Evolutionary conservation across 2,329 filamentous ascomycete species (phyloP).

Genomic region (Aspergillus persii): DNA sequence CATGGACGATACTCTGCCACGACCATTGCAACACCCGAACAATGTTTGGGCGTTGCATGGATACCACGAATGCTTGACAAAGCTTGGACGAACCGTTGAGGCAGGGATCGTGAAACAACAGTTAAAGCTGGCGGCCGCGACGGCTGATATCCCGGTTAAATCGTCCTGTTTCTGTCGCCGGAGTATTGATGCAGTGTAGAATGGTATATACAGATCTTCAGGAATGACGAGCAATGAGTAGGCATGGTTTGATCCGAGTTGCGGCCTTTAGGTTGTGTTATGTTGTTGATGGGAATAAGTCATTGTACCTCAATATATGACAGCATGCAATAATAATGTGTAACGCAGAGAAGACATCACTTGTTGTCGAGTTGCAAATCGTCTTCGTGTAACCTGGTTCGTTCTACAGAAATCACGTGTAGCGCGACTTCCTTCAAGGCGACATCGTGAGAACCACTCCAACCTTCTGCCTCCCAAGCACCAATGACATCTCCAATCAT

Average conservation of each 20-base stretch:
- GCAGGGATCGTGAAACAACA: conserved; percentile 50
- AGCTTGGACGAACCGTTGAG: conserved; percentile 51
- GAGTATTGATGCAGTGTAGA: not conserved
- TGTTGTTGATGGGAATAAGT: not conserved
- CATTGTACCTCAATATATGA: not conserved
- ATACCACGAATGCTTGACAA: conserved; percentile 66
- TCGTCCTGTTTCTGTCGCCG: conserved; percentile 59
- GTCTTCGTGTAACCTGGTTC: not conserved
- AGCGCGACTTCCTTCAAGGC: not conserved
- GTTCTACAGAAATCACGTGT: not conserved
- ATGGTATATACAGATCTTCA: not conserved
- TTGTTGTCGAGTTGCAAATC: not conserved
- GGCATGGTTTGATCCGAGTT: not conserved
- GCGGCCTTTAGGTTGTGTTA: not conserved
- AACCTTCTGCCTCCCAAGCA: too few relatives aligned
- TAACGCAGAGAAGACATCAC: not conserved
- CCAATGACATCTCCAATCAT: too few relatives aligned
- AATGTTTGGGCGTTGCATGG: conserved; percentile 77
- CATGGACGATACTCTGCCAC: conserved; percentile 57
- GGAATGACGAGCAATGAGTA: not conserved
- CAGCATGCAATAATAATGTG: not conserved
- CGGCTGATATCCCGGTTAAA: conserved; percentile 59
- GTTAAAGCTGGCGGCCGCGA: conserved; percentile 52
- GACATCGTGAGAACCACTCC: not conserved
- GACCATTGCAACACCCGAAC: conserved; percentile 65